phyloP scores from a whole-genome alignment of 2,329 filamentous ascomycete species.

The Raffaelea arxii region DNA sequence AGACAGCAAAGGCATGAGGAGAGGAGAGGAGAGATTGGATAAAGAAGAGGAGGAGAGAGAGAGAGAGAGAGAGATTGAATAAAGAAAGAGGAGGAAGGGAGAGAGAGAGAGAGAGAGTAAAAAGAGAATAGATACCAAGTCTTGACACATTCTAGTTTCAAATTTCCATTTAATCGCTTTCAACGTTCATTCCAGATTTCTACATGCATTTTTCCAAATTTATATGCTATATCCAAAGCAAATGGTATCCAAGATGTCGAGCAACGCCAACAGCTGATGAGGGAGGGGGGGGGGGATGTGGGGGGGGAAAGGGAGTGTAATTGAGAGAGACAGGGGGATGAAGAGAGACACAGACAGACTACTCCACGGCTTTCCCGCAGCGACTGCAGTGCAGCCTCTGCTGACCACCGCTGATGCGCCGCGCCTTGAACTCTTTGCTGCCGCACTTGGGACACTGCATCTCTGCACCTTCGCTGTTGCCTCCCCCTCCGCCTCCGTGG shows the following conservation, averaged over 20 bases:
- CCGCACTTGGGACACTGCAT: constrained; percentile 50
- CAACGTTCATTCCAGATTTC: too few relatives aligned
- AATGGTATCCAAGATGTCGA: too few relatives aligned
- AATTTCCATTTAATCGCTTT: too few relatives aligned
- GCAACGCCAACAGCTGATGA: too few relatives aligned
- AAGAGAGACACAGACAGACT: neutral
- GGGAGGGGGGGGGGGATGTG: neutral
- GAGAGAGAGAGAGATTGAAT: neutral
- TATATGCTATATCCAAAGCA: too few relatives aligned
- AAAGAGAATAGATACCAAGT: neutral
- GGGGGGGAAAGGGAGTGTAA: neutral
- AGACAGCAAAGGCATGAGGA: neutral
- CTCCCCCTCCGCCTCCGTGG: too few relatives aligned
- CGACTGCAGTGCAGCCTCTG: constrained; percentile 52
- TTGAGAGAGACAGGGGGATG: neutral
- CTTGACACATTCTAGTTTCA: too few relatives aligned
- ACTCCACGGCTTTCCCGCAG: constrained; percentile 29
- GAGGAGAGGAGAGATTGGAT: neutral
- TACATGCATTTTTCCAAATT: too few relatives aligned
- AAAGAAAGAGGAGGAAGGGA: neutral
- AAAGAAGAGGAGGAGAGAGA: neutral
- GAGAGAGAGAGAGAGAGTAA: neutral
- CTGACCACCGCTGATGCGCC: constrained; percentile 39
- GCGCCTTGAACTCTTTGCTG: constrained; percentile 52
- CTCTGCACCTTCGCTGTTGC: constrained; percentile 33